Conservation (phyloP, 2,329 filamentous ascomycete genomes). For the Penicillium glabrum region DNA sequence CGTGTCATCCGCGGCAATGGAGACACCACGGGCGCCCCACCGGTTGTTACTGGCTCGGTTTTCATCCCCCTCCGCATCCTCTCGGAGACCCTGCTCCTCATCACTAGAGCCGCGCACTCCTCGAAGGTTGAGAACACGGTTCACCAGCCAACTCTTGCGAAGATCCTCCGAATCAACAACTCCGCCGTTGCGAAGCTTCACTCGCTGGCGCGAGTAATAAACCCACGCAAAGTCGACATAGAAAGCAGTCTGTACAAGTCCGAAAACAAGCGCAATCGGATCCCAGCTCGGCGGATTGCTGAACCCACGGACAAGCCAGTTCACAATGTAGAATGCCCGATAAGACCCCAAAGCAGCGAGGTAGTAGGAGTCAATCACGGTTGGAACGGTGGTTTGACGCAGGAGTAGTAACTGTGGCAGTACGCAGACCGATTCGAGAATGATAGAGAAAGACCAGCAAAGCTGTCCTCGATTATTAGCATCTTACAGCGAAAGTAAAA, state of each 20-base stretch:
- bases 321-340: conserved; percentile 83
- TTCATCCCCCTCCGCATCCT: conserved; percentile 30
- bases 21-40: conserved; percentile 61
- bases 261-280: conserved; percentile 77
- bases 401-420: conserved; percentile 89
- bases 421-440: conserved; percentile 87
- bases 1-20: conserved; percentile 59
- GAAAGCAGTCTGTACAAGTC: conserved; percentile 82
- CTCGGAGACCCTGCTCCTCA: conserved; percentile 38
- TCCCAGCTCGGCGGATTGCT: conserved; percentile 59
- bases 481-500: neutral
- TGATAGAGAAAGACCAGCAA: conserved; percentile 83
- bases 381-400: conserved; percentile 91
- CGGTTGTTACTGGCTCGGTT: conserved; percentile 39
- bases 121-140: conserved; percentile 66
- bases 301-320: conserved; percentile 78
- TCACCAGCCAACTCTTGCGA: conserved; percentile 79
- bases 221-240: conserved; percentile 97
- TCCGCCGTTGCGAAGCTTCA: conserved; percentile 86
- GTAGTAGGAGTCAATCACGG: conserved; percentile 96
- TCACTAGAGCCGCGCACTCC: conserved; percentile 32
- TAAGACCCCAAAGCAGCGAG: conserved; percentile 84
- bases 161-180: conserved; percentile 89
- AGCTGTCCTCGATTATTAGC: conserved; percentile 53
- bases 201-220: conserved; percentile 87